Base-by-base conservation (phyloP, 345 rosid genomes). In the Barbarea vulgaris region DNA sequence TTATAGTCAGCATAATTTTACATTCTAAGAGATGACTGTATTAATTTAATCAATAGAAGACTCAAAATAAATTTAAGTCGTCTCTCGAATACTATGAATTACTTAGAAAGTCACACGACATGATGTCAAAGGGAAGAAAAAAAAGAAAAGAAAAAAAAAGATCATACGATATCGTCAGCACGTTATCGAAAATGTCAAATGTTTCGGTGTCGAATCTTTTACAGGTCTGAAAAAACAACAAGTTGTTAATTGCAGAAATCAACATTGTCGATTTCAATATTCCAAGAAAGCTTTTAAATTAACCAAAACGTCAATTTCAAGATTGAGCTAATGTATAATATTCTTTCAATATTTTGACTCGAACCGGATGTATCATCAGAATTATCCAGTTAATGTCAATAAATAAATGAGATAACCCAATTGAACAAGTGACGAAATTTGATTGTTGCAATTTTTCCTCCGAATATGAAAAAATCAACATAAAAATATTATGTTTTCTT, bases 121-220 rank as follows among this genome's bases (percentile, higher is more conserved):
- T 37, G 42, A 37, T 39, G 15, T 39, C 44, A 39, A 12, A 39
- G 15, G 44, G 7, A 4, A 5, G 7, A 41, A 14, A 50, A 19
- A 50, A 19, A n/a, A n/a, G n/a, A n/a, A n/a, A n/a, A n/a, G n/a
- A 14, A 50, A 19, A 50, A 19, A 42, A 15, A 74, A 73, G 36
- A 55, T 73, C 77, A 41, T 28, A 44, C 53, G 18, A 31, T 21
- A 60, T 64, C 60, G 14, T 37, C 66, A 64, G 54, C 80, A 77
- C 80, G 72, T 64, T 77, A 47, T 46, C 67, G 21, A 64, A 28
- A 64, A 56, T 64, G 76, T 77, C 77, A 77, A 77, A 77, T 64
- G 80, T 71, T 77, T 63, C 76, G 76, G 75, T 70, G 75, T 62
- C 75, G 70, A 69, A 69, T 70, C 74, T 60, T 55, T 9, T 59